Conservation (phyloP, 2,329 filamentous ascomycete genomes). For the Ascochyta viciae-villosae region DNA sequence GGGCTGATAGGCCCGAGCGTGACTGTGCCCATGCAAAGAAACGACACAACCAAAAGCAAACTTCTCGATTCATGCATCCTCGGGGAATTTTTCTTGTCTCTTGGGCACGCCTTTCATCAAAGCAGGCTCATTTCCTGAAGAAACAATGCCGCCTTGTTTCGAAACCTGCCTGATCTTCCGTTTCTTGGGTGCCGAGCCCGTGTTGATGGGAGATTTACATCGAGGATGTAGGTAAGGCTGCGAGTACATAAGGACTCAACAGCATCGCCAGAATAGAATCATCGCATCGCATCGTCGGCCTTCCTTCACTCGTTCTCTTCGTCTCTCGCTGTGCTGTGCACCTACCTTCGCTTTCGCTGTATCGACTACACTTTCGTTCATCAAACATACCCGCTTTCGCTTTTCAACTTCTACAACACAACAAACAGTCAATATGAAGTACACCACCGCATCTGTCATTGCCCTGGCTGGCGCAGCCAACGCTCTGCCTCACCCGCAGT, state of each 20-base stretch:
- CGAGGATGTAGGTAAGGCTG: background rate
- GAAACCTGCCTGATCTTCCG: conserved; percentile 11
- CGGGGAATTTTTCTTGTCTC: background rate
- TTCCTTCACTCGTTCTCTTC: conserved; percentile 18
- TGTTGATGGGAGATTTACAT: background rate
- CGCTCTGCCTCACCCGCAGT: conserved; percentile 32
- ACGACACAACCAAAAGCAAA: conserved; percentile 4
- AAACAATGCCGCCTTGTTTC: conserved; percentile 19
- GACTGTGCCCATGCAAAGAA: background rate
- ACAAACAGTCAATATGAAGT: conserved; percentile 34
- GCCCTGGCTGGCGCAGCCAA: conserved; percentile 30
- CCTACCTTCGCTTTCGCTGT: conserved; percentile 22
- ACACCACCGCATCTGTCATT: conserved; percentile 24
- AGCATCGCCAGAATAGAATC: background rate
- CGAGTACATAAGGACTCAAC: conserved; percentile 2
- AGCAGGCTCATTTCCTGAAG: conserved; percentile 12
- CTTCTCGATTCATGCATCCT: background rate
- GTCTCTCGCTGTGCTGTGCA: conserved; percentile 30
- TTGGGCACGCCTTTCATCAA: background rate
- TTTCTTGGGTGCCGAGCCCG: conserved; percentile 4
- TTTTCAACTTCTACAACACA: background rate
- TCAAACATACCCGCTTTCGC: conserved; percentile 1
- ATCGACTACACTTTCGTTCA: conserved; percentile 1
- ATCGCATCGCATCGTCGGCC: conserved; percentile 13
- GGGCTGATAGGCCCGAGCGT: background rate